Conservation (phyloP, 2,329 filamentous ascomycete genomes). For the Podosphaera aphanis region DNA sequence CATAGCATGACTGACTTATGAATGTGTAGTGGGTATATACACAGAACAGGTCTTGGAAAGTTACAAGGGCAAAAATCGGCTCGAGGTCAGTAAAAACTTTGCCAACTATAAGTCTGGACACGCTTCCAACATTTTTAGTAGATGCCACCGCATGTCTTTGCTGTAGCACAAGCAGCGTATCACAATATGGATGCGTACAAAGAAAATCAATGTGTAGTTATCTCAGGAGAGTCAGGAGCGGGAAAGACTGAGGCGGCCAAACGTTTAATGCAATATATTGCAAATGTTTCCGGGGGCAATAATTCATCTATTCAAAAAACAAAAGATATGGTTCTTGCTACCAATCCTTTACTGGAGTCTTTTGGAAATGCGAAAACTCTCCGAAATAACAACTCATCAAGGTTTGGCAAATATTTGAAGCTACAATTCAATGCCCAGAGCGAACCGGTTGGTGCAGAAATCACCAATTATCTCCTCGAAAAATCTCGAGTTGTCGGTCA, state of each 20-base stretch:
- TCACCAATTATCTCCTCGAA: slow-evolving; percentile 93
- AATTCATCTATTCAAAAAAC: slow-evolving; percentile 64
- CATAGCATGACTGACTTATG: slow-evolving; percentile 16
- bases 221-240: slow-evolving; percentile 91
- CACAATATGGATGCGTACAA: slow-evolving; percentile 99
- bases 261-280: slow-evolving; percentile 98
- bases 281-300: slow-evolving; percentile 71
- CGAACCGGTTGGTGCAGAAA: slow-evolving; percentile 86
- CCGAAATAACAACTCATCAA: slow-evolving; percentile 94
- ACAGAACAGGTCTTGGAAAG: slow-evolving; percentile 81
- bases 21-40: slow-evolving; percentile 60
- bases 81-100: slow-evolving; percentile 34
- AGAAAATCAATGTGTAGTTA: slow-evolving; percentile 98
- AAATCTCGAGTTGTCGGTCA: slow-evolving; percentile 89
- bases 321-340: slow-evolving; percentile 98
- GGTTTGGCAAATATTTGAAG: slow-evolving; percentile 95
- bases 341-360: slow-evolving; percentile 86
- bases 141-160: slow-evolving; percentile 87
- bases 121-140: slow-evolving; percentile 4
- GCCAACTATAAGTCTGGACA: neutral
- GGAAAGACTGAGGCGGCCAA: slow-evolving; percentile 98
- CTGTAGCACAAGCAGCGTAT: slow-evolving; percentile 85
- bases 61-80: slow-evolving; percentile 88
- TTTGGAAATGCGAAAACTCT: slow-evolving; percentile 97
- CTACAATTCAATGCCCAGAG: slow-evolving; percentile 83